Percentiles rank a stretch among this genome's conserved stretches.
Conservation (phyloP, 192 early-diverging fungal species). For the Podila horticola region DNA sequence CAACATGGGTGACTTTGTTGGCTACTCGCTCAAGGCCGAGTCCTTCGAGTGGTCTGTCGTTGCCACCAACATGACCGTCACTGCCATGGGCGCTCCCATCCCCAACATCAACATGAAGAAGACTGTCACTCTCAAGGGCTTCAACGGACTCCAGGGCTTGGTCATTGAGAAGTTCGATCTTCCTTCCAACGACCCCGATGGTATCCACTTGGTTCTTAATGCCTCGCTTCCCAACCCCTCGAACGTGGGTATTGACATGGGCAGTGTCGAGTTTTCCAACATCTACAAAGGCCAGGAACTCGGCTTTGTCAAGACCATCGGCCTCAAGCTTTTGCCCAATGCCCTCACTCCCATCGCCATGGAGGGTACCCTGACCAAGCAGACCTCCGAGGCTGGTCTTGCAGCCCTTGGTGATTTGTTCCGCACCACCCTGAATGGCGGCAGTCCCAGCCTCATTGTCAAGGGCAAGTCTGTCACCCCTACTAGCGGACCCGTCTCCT, state of each 20-base stretch:
- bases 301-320: constrained; percentile 48
- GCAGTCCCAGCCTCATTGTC: constrained; percentile 56
- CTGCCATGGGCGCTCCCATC: constrained; percentile 62
- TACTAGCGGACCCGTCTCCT: constrained; percentile 53
- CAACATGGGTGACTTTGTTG: constrained; percentile 62
- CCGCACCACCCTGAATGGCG: constrained; percentile 58
- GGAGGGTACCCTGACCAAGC: constrained; percentile 56
- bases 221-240: constrained; percentile 63
- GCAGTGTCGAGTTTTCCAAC: constrained; percentile 55
- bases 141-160: constrained; percentile 46
- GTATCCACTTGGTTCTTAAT: constrained; percentile 53
- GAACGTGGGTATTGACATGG: constrained; percentile 60
- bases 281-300: constrained; percentile 49
- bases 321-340: constrained; percentile 30
- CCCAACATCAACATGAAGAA: constrained; percentile 55
- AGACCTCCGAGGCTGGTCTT: constrained; percentile 55
- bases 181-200: constrained; percentile 48
- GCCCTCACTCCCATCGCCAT: constrained; percentile 25
- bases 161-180: constrained; percentile 34
- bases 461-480: constrained; percentile 61
- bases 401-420: constrained; percentile 59
- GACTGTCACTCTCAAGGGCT: constrained; percentile 46
- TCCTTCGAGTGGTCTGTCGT: constrained; percentile 60
- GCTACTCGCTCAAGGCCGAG: constrained; percentile 56
- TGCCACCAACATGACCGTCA: constrained; percentile 56